These are phyloP conservation scores for Tulasnella sp. DNA, from an alignment of 768 basidiomycete genomes.

Conservation along the genomic window DNA sequence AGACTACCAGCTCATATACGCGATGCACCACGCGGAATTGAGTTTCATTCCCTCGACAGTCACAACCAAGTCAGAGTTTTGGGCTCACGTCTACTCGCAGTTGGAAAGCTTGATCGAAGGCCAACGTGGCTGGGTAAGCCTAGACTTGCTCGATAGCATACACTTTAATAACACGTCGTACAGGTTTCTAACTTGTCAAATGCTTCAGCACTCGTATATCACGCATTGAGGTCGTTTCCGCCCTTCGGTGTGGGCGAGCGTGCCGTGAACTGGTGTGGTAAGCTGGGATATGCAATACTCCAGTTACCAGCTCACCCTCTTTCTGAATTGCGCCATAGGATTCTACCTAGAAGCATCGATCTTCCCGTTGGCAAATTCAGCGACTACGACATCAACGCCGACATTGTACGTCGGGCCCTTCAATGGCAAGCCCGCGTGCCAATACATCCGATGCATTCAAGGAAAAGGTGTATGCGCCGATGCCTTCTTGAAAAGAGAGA, in stretches of 20 bases:
- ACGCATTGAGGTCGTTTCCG: slow-evolving; percentile 58
- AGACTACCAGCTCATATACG: no score
- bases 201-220: slow-evolving; percentile 69
- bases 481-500: slow-evolving; percentile 46
- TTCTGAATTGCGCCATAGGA: slow-evolving; percentile 36
- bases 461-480: slow-evolving; percentile 77
- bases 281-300: slow-evolving; percentile 25
- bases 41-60: slow-evolving; percentile 62
- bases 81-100: slow-evolving; percentile 61
- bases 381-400: not conserved
- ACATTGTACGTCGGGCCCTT: slow-evolving; percentile 55
- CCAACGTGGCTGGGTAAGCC: slow-evolving; percentile 68
- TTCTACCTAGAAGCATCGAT: slow-evolving; percentile 69
- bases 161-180: not conserved
- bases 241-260: slow-evolving; percentile 52
- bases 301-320: no score
- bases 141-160: not conserved
- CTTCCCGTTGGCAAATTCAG: slow-evolving; percentile 37
- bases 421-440: slow-evolving; percentile 86
- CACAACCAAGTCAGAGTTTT: slow-evolving; percentile 65
- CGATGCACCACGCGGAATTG: slow-evolving; percentile 78
- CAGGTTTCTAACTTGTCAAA: slow-evolving; percentile 85
- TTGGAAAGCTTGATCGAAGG: slow-evolving; percentile 51
- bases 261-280: slow-evolving; percentile 91
- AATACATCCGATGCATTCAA: slow-evolving; percentile 52